phyloP scores from a whole-genome alignment of 2,329 filamentous ascomycete genomes.

The Diplocarpon mali region DNA sequence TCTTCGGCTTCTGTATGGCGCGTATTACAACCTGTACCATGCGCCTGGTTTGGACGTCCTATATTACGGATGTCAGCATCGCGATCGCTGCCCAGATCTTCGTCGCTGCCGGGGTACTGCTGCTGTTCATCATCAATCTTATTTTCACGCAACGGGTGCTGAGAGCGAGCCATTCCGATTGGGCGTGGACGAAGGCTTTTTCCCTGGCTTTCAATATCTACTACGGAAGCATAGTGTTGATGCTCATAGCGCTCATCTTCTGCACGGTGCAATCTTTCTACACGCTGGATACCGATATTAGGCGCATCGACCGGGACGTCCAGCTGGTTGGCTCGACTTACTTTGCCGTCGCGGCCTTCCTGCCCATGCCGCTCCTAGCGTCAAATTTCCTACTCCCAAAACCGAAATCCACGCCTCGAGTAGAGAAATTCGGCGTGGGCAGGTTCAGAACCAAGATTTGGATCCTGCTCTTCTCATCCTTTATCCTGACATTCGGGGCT shows the following conservation, averaged over 20 bases:
- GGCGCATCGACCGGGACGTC: conserved; percentile 45
- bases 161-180: conserved; percentile 56
- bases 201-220: conserved; percentile 44
- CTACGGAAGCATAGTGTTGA: conserved; percentile 44
- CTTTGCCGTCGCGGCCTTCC: conserved; percentile 53
- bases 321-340: conserved; percentile 52
- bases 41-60: conserved; percentile 51
- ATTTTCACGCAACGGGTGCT: conserved; percentile 67
- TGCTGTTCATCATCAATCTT: conserved; percentile 70
- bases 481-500: conserved; percentile 57
- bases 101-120: conserved; percentile 37
- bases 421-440: conserved; percentile 57
- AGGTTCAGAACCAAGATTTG: conserved; percentile 54
- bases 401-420: conserved; percentile 20
- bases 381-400: conserved; percentile 37
- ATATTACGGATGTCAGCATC: conserved; percentile 12
- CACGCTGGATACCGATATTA: conserved; percentile 43
- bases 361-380: conserved; percentile 49
- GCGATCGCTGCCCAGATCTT: conserved; percentile 22
- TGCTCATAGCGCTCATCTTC: conserved; percentile 55
- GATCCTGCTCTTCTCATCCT: conserved; percentile 47
- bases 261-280: conserved; percentile 55
- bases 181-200: conserved; percentile 55
- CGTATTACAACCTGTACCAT: conserved; percentile 28
- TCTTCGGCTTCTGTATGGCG: conserved; percentile 44